Conservation (phyloP, 1,284 basidiomycete genomes). For the Melanopsichium pennsylvanicum region DNA sequence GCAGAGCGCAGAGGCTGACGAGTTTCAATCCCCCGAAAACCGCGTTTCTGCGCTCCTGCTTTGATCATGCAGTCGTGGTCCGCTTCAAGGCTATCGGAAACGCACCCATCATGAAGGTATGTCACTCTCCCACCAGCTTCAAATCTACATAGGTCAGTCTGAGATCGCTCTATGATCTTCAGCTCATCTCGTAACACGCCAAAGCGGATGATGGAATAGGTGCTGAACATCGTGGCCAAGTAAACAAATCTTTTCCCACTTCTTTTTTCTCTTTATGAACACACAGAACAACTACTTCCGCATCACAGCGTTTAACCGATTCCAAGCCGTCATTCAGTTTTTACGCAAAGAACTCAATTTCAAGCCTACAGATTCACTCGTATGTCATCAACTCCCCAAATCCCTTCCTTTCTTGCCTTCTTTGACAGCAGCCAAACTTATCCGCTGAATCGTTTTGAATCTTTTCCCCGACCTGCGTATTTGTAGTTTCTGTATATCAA, state of each 20-base stretch:
- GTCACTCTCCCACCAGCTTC: too few relatives aligned
- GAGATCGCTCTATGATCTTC: too few relatives aligned
- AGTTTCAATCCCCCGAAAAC: too few relatives aligned
- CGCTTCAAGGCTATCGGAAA: constrained; percentile 98
- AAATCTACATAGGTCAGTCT: too few relatives aligned
- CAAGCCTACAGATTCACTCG: constrained; percentile 86
- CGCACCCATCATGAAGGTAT: constrained; percentile 89
- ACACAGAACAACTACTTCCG: constrained; percentile 85
- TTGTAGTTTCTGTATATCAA: constrained; percentile 95
- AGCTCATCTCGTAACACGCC: too few relatives aligned
- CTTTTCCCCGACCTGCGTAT: too few relatives aligned
- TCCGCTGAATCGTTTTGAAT: too few relatives aligned
- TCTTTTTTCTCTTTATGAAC: too few relatives aligned
- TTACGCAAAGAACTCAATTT: constrained; percentile 86
- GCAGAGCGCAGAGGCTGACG: too few relatives aligned
- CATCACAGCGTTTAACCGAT: constrained; percentile 91
- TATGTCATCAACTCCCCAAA: constrained; percentile 68
- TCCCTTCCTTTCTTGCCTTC: not conserved
- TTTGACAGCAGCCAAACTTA: not conserved
- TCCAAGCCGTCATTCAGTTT: constrained; percentile 94
- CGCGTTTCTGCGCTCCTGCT: not conserved
- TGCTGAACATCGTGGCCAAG: too few relatives aligned
- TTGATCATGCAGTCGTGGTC: constrained; percentile 78
- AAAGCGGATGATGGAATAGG: too few relatives aligned
- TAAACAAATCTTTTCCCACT: too few relatives aligned